Base-by-base conservation (phyloP, 139 green algal species). In the Nannochloris sp. region DNA sequence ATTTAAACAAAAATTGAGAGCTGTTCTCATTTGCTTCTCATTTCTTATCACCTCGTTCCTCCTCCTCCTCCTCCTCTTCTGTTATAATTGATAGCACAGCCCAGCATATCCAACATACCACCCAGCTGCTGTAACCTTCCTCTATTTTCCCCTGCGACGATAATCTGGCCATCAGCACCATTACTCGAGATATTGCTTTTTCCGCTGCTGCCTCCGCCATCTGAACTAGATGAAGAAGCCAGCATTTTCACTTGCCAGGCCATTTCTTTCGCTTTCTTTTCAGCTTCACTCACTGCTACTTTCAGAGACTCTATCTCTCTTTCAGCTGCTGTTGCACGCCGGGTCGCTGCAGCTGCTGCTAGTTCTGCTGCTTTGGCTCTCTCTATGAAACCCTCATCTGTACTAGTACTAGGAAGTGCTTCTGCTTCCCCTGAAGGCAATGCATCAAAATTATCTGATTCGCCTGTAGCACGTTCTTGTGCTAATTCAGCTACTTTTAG, bases 181-280 rank as follows among this genome's bases (percentile, higher is more conserved):
- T 46, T 23, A n/a, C n/a, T n/a, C n/a, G n/a, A n/a, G n/a, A n/a
- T n/a, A n/a, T n/a, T n/a, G n/a, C n/a, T n/a, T n/a, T 25, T 53
- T 2, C 65, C 53, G 7, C 38, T 60, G 30, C 61, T 64, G 25
- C 29, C 12, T n/a, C n/a, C n/a, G n/a, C n/a, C n/a, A 32, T 30
- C 44, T n/a, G 46, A 38, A 54, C 61, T 68, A 58, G 24, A 53
- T 57, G 53, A 24, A 8, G 71, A 67, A 1, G 70, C 54, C n/a
- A 81, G 61, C 75, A 81, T 81, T 36, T 75, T 80, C 23, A 81
- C 54, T 47, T 74, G 70, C 70, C 71, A 81, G 2, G 38, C 60
- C 60, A 67, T 67, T 1, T 62, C 24, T 23, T 36, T 35, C 12
- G 24, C 24, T 23, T 44, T 62, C 27, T 62, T 29, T 42, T 53